Evolutionary conservation across 257 asterid genomes (phyloP), one percentile per base, ranked within the genome.

Genomic region (Paulownia fortunei): DNA sequence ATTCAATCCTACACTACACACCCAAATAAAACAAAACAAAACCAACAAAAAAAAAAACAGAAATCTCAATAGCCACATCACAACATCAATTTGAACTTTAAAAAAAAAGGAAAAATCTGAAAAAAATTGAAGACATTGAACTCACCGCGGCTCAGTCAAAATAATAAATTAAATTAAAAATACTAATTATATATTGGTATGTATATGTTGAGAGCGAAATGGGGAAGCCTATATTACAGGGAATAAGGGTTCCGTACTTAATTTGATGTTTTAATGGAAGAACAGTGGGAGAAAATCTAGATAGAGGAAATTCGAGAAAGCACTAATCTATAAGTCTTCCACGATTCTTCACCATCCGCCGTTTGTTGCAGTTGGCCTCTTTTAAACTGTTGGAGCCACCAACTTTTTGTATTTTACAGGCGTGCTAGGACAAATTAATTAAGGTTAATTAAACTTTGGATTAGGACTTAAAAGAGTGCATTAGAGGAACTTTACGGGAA

Each of bases 211-310:
- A 26, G 74, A 42, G 26, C 32, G 49, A 16, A 74, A 26, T 18
- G 61, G 34, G 73, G 78, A 82, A 74, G 84, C 88, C 90, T 82
- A 84, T 88, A 84, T 84, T 86, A 44, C 65, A 70, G 86, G 84
- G 72, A 69, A 59, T 60, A 69, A 63, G 13, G 21, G 16, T 77
- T 19, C 67, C n/a, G n/a, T n/a, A n/a, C n/a, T n/a, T n/a, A 74
- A 59, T 77, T 73, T 26, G 64, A 68, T 52, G 62, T 69, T 63
- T 67, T 41, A 54, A 52, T 69, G 21, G 41, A 32, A 58, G 62
- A 42, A 4, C 34, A 42, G 55, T 37, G 62, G 11, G 84, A 79
- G 84, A 44, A 76, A 74, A 61, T 63, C 8, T 60, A 42, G 77
- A 69, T 74, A 26, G 79, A 78, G 81, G 68, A 41, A 59, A 55